Base-by-base conservation (phyloP, 1,139 yeast genomes). In the Lodderomyces jiufengensis region DNA sequence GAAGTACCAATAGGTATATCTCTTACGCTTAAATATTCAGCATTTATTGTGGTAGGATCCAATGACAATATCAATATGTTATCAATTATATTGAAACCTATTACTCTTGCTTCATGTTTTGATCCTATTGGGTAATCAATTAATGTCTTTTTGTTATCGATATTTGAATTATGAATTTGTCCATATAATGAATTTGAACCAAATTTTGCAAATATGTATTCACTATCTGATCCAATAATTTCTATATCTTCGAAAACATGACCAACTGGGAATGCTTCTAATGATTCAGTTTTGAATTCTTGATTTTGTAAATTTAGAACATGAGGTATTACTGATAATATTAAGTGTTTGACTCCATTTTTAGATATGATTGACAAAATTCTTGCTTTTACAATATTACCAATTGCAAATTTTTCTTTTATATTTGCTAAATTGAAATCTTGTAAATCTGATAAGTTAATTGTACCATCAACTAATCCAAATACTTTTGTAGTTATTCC, bases 251-350 rank as follows among this genome's bases (percentile, higher is more conserved):
- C 87, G 37, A 88, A 70, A 14, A 72, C 65, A 47, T 80, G 80
- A 9, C 98, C 97, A 31, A 82, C 57, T 12, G 95, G 88, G 61
- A 84, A 82, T 0, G 92, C 84, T 38, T 78, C 82, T 34, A 81
- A 59, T 9, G 46, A 36, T 29, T 41, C 34, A 20, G 29, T 37
- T 24, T 47, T 36, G 40, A 44, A 37, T 11, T 35, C 36, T 32
- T 42, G 37, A 18, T 47, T 47, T 13, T 29, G 27, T 22, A 63
- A 51, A 10, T 56, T 45, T 37, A 76, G 45, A 6, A 83, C 63
- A 42, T 76, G 79, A 6, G 86, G 81, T 37, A 80, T 65, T 22
- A 75, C 54, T 2, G 96, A 84, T 31, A 88, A 66, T 6, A 81
- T 63, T 27, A 87, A 63, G 49, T 76, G 78, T 50, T 76, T 76